These are phyloP conservation scores for Rhizopogon roseolus DNA, from an alignment of 768 basidiomycete genomes.

Conservation along the genomic window DNA sequence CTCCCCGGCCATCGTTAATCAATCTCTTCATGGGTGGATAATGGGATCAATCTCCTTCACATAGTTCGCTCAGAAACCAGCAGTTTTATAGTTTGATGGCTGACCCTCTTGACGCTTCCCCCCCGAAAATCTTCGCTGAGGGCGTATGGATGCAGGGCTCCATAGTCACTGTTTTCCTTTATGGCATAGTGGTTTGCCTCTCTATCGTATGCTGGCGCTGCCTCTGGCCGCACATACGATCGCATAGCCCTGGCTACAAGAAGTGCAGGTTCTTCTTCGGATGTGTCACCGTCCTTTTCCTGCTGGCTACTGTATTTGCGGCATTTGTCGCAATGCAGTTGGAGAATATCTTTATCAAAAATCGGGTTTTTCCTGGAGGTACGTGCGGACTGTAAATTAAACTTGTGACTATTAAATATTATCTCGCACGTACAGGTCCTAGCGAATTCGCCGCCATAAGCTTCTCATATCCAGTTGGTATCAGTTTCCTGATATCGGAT, in stretches of 20 bases:
- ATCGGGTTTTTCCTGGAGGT: slow-evolving; percentile 29
- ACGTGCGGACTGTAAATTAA: background rate
- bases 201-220: slow-evolving; percentile 21
- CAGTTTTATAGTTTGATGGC: slow-evolving; percentile 9
- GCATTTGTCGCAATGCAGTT: slow-evolving; percentile 19
- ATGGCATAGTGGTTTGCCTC: slow-evolving; percentile 23
- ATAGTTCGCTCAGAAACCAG: too few species aligned
- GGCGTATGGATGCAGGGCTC: slow-evolving; percentile 27
- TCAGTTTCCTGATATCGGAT: slow-evolving; percentile 24
- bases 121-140: slow-evolving; percentile 17
- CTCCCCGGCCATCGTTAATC: too few species aligned
- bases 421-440: slow-evolving; percentile 13
- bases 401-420: background rate
- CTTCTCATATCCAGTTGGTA: slow-evolving; percentile 21
- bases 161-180: slow-evolving; percentile 20
- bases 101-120: slow-evolving; percentile 4
- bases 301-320: slow-evolving; percentile 22
- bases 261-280: slow-evolving; percentile 23
- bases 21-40: too few species aligned
- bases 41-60: too few species aligned
- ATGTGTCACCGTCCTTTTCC: slow-evolving; percentile 26
- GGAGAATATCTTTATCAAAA: slow-evolving; percentile 24
- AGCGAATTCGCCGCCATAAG: slow-evolving; percentile 18
- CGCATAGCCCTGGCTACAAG: slow-evolving; percentile 4
- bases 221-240: slow-evolving; percentile 19